phyloP scores from a whole-genome alignment of 2,329 filamentous ascomycete genomes.

The Fusarium pseudocircinatum region DNA sequence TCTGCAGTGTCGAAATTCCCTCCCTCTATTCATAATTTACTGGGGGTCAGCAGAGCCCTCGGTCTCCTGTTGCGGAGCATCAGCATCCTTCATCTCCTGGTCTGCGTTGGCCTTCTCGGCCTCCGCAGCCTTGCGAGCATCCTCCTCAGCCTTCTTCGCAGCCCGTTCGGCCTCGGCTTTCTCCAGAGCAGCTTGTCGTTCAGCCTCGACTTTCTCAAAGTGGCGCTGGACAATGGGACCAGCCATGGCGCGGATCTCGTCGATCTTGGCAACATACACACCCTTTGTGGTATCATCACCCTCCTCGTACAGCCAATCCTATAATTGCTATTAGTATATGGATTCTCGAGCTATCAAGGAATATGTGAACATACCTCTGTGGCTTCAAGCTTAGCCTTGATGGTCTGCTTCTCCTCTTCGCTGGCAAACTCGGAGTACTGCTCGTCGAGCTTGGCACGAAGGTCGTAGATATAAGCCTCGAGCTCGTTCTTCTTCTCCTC shows the following conservation, averaged over 20 bases:
- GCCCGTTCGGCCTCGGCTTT: slow-evolving; percentile 80
- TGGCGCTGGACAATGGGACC: slow-evolving; percentile 94
- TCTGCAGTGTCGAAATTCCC: background rate
- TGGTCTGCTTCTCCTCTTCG: slow-evolving; percentile 90
- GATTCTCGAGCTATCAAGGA: background rate
- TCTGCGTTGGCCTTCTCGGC: slow-evolving; percentile 62
- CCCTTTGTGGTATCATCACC: slow-evolving; percentile 95
- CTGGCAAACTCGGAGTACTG: slow-evolving; percentile 88
- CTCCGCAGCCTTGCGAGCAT: slow-evolving; percentile 64
- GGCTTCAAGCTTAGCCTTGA: slow-evolving; percentile 83
- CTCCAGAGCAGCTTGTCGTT: slow-evolving; percentile 82
- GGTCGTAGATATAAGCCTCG: slow-evolving; percentile 96
- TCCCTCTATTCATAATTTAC: slow-evolving; percentile 42
- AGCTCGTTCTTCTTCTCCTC: slow-evolving; percentile 99
- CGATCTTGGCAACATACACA: slow-evolving; percentile 92
- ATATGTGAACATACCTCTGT: slow-evolving; percentile 76
- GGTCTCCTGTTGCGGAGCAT: slow-evolving; percentile 59
- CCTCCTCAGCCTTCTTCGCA: slow-evolving; percentile 74
- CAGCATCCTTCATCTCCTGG: slow-evolving; percentile 72
- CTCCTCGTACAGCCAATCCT: slow-evolving; percentile 99
- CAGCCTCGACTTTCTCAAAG: slow-evolving; percentile 91
- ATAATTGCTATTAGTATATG: slow-evolving; percentile 20
- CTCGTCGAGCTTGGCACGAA: slow-evolving; percentile 94
- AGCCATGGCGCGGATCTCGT: slow-evolving; percentile 90
- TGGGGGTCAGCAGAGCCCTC: slow-evolving; percentile 55